Evolutionary conservation across 2,329 filamentous ascomycete genomes (phyloP).

Genomic region (Corynespora cassiicola): DNA sequence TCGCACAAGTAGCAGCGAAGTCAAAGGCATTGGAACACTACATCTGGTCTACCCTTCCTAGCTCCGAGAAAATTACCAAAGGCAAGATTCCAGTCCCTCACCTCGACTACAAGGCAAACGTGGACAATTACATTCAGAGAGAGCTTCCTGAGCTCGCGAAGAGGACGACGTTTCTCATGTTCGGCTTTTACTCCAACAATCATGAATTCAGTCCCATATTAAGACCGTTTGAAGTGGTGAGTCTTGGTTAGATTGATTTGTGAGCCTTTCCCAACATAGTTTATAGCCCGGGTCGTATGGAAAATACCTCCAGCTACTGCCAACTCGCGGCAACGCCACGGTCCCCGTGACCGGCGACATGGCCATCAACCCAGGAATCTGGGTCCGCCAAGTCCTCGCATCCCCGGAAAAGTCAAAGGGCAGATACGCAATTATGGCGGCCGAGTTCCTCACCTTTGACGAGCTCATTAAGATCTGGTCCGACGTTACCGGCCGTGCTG

Average conservation of each 20-base stretch:
- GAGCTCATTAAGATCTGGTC: constrained; percentile 18
- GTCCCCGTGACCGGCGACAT: constrained; percentile 23
- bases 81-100: constrained; percentile 45
- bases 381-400: constrained; percentile 24
- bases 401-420: constrained; percentile 13
- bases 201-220: constrained; percentile 17
- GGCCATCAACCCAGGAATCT: constrained; percentile 17
- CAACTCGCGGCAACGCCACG: constrained; percentile 12
- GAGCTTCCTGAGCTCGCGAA: constrained; percentile 23
- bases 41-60: constrained; percentile 54
- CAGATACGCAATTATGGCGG: constrained; percentile 16
- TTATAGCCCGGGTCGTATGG: constrained; percentile 14
- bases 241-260: not conserved
- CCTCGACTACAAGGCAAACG: constrained; percentile 46
- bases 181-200: constrained; percentile 26
- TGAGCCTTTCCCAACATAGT: not conserved
- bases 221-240: constrained; percentile 18
- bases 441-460: constrained; percentile 16
- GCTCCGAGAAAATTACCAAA: constrained; percentile 27
- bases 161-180: constrained; percentile 23
- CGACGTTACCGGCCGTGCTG: constrained; percentile 22
- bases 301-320: constrained; percentile 17
- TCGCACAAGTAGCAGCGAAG: constrained; percentile 48
- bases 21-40: constrained; percentile 49
- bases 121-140: constrained; percentile 48